phyloP scores from a whole-genome alignment of 1,284 basidiomycete genomes.

The Schizophyllum amplum region DNA sequence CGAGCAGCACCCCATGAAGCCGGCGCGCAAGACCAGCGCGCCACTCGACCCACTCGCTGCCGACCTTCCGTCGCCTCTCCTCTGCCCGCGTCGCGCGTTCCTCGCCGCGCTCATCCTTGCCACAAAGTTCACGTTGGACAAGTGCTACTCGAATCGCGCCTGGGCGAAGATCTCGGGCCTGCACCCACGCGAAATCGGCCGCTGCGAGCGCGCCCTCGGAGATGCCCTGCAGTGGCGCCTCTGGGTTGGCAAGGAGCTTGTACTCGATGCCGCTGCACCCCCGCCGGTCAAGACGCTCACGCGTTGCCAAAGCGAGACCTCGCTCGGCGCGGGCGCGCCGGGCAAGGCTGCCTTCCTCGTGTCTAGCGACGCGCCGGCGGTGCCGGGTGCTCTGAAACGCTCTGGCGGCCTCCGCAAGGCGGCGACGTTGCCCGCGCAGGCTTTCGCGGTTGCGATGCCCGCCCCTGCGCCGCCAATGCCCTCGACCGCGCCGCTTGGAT shows the following conservation, averaged over 20 bases:
- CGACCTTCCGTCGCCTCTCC: constrained; percentile 57
- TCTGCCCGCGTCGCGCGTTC: constrained; percentile 85
- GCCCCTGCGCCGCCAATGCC: background rate
- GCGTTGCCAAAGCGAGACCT: constrained; percentile 35
- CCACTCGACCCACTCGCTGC: background rate
- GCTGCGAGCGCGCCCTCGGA: constrained; percentile 74
- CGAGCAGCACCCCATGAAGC: constrained; percentile 4
- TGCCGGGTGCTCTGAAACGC: constrained; percentile 1
- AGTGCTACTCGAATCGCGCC: constrained; percentile 86
- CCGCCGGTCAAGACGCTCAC: background rate
- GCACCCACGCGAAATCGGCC: constrained; percentile 68
- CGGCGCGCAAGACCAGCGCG: background rate
- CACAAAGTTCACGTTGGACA: constrained; percentile 89
- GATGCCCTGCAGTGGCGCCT: constrained; percentile 75
- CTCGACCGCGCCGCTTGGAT: constrained; percentile 1
- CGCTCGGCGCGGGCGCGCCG: constrained; percentile 14
- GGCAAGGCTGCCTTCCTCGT: too few relatives aligned
- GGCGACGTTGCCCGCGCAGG: constrained; percentile 26
- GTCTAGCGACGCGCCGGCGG: background rate
- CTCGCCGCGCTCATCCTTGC: constrained; percentile 83
- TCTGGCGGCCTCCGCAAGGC: constrained; percentile 18
- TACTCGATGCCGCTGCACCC: background rate
- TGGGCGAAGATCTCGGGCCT: constrained; percentile 85
- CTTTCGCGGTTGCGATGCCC: constrained; percentile 12
- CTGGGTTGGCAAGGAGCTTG: constrained; percentile 65